Base-by-base conservation (phyloP, 768 basidiomycete species). In the Rhodotorula kratochvilovae region DNA sequence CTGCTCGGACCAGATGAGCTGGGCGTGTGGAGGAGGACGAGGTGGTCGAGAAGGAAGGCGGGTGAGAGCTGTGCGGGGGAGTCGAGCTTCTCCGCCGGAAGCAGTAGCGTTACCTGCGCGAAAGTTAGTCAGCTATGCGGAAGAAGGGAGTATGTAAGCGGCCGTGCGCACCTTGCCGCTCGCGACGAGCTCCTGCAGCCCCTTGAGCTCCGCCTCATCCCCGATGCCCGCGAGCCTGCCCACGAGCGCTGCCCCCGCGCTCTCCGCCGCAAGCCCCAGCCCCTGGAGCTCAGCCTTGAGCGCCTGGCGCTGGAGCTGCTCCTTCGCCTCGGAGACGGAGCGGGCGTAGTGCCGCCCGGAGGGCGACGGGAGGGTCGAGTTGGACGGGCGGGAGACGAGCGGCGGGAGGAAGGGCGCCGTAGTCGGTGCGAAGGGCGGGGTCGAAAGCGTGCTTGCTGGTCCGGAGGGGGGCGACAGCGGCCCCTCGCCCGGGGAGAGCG, bases 31-130 rank as follows among this genome's bases (percentile, higher is more conserved):
- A 84, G 87, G 43, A 92, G 83, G 42, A 86, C 82, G 66, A 95
- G 80, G 78, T 99, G 95, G 77, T 96, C 92, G 78, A 86, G 87
- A 42, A 96, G 82, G 67, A 93, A 87, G 5, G 91, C 89, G 0
- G 87, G 81, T 0, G 89, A 89, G 62, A 75, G 92, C 83, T 60
- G 82, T 82, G 27, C 86, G 85, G 29, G 85, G 82, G 23, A 83
- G 79, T 5, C 85, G 82, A 12, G 82, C 78, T 66, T 68, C 56
- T 84, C 83, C 61, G 90, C 79, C 1, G 94, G 94, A 1, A 97
- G 83, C 25, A 97, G 82, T 19, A 99, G 78, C 0, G 89, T 88
- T 6, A 90, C 89, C 92, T 95, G 77, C 5, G 45, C 17, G 25
- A 4, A 17, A 46, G 42, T 46, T 35, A 59, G 55, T 35, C 67